A percentile compares a stretch with the other conserved stretches of the same genome.
Evolutionary conservation across 345 rosid species (phyloP).

Genomic region (Corchorus olitorius): DNA sequence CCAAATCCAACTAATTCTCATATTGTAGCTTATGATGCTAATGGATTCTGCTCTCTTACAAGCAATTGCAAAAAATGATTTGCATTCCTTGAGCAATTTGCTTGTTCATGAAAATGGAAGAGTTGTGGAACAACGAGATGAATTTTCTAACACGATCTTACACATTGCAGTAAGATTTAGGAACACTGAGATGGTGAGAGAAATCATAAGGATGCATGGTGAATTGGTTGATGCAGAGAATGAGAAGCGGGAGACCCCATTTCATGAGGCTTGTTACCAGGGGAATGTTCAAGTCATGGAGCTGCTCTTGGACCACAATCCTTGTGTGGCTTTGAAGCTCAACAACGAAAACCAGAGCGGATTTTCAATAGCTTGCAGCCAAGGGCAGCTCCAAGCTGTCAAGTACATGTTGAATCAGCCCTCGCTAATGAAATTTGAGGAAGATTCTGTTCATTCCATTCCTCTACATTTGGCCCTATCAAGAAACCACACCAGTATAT

Average conservation of each 20-base stretch:
- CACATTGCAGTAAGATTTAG: constrained; percentile 44
- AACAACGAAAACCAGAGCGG: constrained; percentile 19
- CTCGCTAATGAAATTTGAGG: constrained; percentile 28
- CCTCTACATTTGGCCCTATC: constrained; percentile 41
- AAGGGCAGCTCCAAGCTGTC: constrained; percentile 32
- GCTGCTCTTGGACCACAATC: constrained; percentile 32
- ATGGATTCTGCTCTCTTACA: constrained; percentile 33
- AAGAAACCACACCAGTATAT: constrained; percentile 23
- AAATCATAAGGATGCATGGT: constrained; percentile 43
- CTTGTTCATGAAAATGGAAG: constrained; percentile 15
- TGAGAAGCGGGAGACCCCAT: constrained; percentile 38
- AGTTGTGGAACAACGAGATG: constrained; percentile 12
- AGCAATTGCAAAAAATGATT: constrained; percentile 27
- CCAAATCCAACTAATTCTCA: too few relatives aligned
- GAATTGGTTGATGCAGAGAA: constrained; percentile 33
- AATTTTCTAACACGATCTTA: constrained; percentile 31
- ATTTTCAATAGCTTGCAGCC: constrained; percentile 33
- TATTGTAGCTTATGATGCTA: too few relatives aligned
- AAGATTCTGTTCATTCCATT: constrained; percentile 25
- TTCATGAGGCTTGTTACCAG: constrained; percentile 45
- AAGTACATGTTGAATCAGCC: constrained; percentile 24
- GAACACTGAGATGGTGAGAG: constrained; percentile 33
- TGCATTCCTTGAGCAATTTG: constrained; percentile 9
- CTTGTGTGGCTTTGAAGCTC: constrained; percentile 18
- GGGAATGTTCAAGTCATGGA: constrained; percentile 37